Conservation (phyloP, 2,329 filamentous ascomycete genomes). For the Nectriaceae sp. region DNA sequence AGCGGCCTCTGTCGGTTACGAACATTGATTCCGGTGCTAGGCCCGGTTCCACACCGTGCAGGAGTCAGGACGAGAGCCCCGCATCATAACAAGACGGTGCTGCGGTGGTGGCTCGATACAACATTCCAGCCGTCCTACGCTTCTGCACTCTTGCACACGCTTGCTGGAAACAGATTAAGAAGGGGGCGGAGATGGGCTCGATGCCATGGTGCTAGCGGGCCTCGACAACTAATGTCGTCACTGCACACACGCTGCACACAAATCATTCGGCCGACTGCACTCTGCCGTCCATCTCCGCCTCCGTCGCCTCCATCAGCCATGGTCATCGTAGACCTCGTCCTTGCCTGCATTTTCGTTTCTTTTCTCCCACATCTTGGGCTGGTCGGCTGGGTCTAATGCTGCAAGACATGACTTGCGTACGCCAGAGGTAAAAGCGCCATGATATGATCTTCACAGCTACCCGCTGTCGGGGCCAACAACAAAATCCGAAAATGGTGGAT, state of each 20-base stretch:
- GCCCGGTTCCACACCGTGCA: slow-evolving; percentile 3
- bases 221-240: background rate
- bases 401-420: slow-evolving; percentile 27
- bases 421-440: slow-evolving; percentile 22
- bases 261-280: slow-evolving; percentile 1
- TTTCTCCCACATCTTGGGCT: background rate
- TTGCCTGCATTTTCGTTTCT: background rate
- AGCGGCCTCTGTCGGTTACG: too few relatives aligned
- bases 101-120: slow-evolving; percentile 17
- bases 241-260: slow-evolving; percentile 6
- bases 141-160: background rate
- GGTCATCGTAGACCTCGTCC: background rate
- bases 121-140: slow-evolving; percentile 22
- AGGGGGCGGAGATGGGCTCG: too few relatives aligned
- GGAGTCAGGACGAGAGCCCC: background rate
- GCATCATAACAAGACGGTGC: background rate
- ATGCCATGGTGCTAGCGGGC: too few relatives aligned
- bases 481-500: too few relatives aligned
- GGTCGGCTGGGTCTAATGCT: slow-evolving; percentile 3
- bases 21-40: background rate
- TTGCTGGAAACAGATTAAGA: slow-evolving; percentile 18
- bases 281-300: slow-evolving; percentile 1
- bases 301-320: background rate
- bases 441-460: slow-evolving; percentile 27
- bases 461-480: slow-evolving; percentile 21